These are phyloP conservation scores for Neurospora sp. DNA, from an alignment of 495 filamentous ascomycete genomes.

Conservation along the genomic window DNA sequence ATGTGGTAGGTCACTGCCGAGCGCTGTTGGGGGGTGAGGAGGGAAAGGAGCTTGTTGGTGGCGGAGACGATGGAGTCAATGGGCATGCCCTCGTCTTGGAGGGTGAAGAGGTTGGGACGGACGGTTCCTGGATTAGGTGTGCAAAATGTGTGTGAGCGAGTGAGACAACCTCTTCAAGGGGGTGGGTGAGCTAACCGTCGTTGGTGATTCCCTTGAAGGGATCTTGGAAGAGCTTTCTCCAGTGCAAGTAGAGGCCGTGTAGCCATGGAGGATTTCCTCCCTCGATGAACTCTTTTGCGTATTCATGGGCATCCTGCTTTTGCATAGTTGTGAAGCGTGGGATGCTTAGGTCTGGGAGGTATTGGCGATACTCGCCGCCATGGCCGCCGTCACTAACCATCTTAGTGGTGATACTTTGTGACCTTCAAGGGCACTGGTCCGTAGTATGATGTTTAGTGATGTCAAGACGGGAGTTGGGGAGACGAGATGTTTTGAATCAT, in stretches of 20 bases:
- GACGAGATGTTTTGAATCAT: not conserved
- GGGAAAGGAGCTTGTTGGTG: slow-evolving; percentile 31
- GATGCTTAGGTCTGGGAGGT: slow-evolving; percentile 50
- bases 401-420: not conserved
- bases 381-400: not conserved
- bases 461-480: not conserved
- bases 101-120: slow-evolving; percentile 44
- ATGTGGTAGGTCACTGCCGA: slow-evolving; percentile 45
- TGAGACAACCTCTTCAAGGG: not conserved
- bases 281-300: slow-evolving; percentile 51
- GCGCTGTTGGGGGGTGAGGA: slow-evolving; percentile 39
- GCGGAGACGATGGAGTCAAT: slow-evolving; percentile 44
- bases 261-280: slow-evolving; percentile 56
- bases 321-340: slow-evolving; percentile 54
- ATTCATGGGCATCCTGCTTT: slow-evolving; percentile 53
- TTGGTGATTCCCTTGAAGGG: slow-evolving; percentile 63
- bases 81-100: slow-evolving; percentile 53
- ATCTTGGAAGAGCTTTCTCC: slow-evolving; percentile 53
- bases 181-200: slow-evolving; percentile 40
- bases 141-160: not conserved
- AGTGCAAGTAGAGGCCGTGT: slow-evolving; percentile 55
- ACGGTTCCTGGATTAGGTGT: slow-evolving; percentile 33
- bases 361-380: slow-evolving; percentile 21
- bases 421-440: not conserved
- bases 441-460: not conserved